phyloP scores from a whole-genome alignment of 179 eudicot genomes.

The Carnegiea gigantea region DNA sequence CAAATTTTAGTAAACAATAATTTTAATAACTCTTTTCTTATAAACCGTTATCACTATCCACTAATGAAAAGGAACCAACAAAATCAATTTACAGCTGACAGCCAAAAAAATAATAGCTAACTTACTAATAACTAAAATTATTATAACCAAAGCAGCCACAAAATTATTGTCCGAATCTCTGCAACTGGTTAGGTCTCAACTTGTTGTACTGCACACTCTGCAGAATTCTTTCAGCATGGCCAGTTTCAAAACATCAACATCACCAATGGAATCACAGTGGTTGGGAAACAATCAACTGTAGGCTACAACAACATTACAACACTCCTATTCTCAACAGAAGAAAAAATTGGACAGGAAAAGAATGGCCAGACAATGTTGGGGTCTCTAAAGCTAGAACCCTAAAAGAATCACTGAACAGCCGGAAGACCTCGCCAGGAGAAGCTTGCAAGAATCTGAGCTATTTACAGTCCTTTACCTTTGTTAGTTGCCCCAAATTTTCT shows the following conservation, averaged over 20 bases:
- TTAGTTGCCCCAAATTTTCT: slow-evolving; percentile 18
- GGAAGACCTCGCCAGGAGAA: background rate
- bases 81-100: background rate
- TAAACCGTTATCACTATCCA: no score
- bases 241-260: slow-evolving; percentile 13
- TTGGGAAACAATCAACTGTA: slow-evolving; percentile 7
- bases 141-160: background rate
- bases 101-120: background rate
- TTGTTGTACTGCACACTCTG: background rate
- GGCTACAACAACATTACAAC: slow-evolving; percentile 20
- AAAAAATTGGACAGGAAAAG: slow-evolving; percentile 21
- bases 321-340: slow-evolving; percentile 14
- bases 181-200: background rate
- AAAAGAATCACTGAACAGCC: slow-evolving; percentile 28
- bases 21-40: no score
- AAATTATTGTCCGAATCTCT: background rate
- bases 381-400: slow-evolving; percentile 27
- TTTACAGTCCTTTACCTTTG: slow-evolving; percentile 32
- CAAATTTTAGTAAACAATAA: no score
- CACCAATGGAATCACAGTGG: slow-evolving; percentile 10
- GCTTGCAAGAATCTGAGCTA: slow-evolving; percentile 23
- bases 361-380: slow-evolving; percentile 19
- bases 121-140: background rate
- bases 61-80: no score
- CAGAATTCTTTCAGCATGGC: slow-evolving; percentile 1